These are phyloP conservation scores for Dactylis glomerata DNA, from an alignment of 176 grass and related monocot species.

Conservation along the genomic window DNA sequence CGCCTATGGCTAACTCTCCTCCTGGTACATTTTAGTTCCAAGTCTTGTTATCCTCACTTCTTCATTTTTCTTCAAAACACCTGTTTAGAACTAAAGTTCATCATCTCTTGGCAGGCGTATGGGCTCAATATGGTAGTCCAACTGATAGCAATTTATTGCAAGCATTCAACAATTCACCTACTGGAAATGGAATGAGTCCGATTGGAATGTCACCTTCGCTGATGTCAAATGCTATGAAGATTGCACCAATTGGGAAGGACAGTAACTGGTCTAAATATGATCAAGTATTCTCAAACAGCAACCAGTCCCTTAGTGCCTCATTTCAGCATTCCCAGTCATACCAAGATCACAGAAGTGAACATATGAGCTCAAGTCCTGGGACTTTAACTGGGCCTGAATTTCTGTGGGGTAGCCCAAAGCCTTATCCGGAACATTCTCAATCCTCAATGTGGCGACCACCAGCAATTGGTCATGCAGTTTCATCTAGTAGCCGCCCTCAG, in stretches of 20 bases:
- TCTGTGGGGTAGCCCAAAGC: conserved; percentile 92
- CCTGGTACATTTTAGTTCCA: conserved; percentile 57
- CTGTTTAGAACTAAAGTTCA: conserved; percentile 12
- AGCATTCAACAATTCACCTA: conserved; percentile 70
- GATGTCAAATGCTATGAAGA: conserved; percentile 65
- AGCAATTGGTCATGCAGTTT: conserved; percentile 37
- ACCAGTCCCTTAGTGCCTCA: conserved; percentile 33
- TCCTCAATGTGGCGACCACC: conserved; percentile 67
- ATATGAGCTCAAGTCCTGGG: conserved; percentile 58
- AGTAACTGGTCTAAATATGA: conserved; percentile 55
- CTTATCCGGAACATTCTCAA: conserved; percentile 72
- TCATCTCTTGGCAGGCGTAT: conserved; percentile 53
- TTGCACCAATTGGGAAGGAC: conserved; percentile 90
- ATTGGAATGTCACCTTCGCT: conserved; percentile 58
- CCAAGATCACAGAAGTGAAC: conserved; percentile 64
- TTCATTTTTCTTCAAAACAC: not conserved
- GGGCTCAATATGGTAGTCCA: conserved; percentile 80
- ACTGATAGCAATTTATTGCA: conserved; percentile 69
- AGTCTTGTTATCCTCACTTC: not conserved
- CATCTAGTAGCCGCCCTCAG: conserved; percentile 44
- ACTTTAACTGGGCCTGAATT: conserved; percentile 84
- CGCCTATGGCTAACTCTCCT: conserved; percentile 85
- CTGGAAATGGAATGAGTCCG: conserved; percentile 54
- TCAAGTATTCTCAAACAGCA: conserved; percentile 49
- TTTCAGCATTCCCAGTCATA: conserved; percentile 79